Evolutionary conservation across 768 basidiomycete genomes (phyloP).

Genomic region (Neoboletus brunneissimus): DNA sequence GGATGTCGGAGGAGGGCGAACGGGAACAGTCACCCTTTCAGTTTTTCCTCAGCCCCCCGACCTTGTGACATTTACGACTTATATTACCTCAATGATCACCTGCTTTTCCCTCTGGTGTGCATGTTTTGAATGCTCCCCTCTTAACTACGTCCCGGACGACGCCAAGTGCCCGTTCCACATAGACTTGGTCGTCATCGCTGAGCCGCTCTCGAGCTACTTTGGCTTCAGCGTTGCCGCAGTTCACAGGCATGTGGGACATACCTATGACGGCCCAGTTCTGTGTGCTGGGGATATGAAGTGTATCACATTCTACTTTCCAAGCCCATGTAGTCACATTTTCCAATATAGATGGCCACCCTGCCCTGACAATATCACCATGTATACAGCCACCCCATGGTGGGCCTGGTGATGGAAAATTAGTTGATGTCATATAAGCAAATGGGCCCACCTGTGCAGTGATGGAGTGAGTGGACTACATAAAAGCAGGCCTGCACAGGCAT

Average conservation of each 20-base stretch:
- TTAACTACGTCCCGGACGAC: conserved; percentile 56
- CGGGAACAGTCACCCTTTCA: conserved; percentile 27
- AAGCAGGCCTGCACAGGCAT: too few species aligned
- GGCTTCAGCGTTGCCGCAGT: neutral
- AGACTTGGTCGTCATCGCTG: conserved; percentile 8
- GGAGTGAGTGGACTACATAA: too few species aligned
- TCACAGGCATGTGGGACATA: conserved; percentile 35
- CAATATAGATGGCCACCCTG: too few species aligned
- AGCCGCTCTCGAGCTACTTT: conserved; percentile 28
- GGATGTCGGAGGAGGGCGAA: conserved; percentile 38
- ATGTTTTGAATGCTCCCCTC: conserved; percentile 69
- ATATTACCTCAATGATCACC: conserved; percentile 17
- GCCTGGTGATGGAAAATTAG: too few species aligned
- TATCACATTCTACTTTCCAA: too few species aligned
- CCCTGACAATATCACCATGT: too few species aligned
- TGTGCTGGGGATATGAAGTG: too few species aligned
- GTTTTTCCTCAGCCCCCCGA: conserved; percentile 11
- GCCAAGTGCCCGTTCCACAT: conserved; percentile 40
- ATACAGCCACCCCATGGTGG: too few species aligned
- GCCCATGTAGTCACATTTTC: too few species aligned
- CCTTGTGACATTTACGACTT: neutral
- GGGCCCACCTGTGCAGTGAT: too few species aligned
- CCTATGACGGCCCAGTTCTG: too few species aligned
- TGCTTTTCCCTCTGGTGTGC: conserved; percentile 69
- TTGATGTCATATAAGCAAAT: too few species aligned